Base-by-base conservation (phyloP, 1,139 yeast genomes). In the Yamadazyma mexicana region DNA sequence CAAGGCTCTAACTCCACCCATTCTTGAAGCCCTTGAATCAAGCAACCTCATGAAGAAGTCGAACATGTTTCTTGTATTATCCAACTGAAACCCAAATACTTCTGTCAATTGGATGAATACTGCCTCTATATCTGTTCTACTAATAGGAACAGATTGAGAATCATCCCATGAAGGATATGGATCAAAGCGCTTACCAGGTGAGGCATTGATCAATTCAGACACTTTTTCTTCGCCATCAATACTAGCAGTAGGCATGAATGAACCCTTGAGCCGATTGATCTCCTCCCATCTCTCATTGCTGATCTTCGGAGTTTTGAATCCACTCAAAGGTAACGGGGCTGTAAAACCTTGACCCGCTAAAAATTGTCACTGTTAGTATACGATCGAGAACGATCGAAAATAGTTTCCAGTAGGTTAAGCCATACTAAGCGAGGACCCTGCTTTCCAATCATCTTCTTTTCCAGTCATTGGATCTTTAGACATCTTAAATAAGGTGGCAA, bases 21-120 rank as follows among this genome's bases (percentile, higher is more conserved):
- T 71, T 48, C 91, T 66, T n/a, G 87, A 75, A 2, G 87, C 77
- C 48, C 91, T 66, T 1, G 89, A 83, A 52, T 84, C 91, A 41
- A 84, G 61, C 46, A 82, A 68, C 17, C 77, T 64, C 69, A 84
- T 55, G 18, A 83, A 62, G 52, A 79, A 81, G 47, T 81, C 86
- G 58, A 66, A 79, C 80, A 83, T 81, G 53, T 84, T 84, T 40
- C 71, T 73, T 39, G 80, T 69, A 40, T 76, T 81, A 45, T 82
- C 84, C 38, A 59, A 56, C 50, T 84, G 91, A 50, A 83, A 83
- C 0, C 88, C 88, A 62, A 82, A 83, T n/a, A 75, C 69, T n/a
- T 65, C 61, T 0, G 73, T 62, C 32, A 83, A 52, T 40, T 71
- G 74, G 28, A 72, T 63, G 51, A 83, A 81, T 7, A 81, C 70